These are phyloP conservation scores for Petunia hybrid DNA, from an alignment of 305 asterid species.

Conservation along the genomic window DNA sequence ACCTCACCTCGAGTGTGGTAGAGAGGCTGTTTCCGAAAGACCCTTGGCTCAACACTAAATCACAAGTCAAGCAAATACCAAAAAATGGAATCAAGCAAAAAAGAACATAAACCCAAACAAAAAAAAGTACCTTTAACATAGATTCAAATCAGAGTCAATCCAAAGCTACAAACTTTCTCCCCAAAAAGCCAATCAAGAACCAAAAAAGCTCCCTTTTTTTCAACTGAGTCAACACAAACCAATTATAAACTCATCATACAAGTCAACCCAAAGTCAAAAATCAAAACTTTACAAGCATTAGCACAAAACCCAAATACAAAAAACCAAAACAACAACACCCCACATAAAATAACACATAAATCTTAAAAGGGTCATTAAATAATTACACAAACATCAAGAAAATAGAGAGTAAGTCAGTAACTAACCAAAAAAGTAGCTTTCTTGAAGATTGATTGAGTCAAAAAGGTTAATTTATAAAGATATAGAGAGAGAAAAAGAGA, in stretches of 20 bases:
- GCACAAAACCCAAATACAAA: background rate
- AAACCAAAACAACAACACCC: background rate
- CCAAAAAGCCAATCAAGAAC: constrained; percentile 33
- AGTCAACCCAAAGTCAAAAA: constrained; percentile 38
- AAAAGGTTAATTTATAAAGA: background rate
- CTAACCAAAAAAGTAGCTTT: constrained; percentile 28
- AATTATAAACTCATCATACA: constrained; percentile 30
- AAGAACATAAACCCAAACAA: constrained; percentile 29
- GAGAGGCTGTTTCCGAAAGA: no score
- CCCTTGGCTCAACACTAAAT: background rate
- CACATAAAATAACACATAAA: background rate
- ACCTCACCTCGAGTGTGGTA: background rate
- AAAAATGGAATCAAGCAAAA: constrained; percentile 15
- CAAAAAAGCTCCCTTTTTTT: constrained; percentile 34
- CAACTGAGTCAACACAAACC: constrained; percentile 36
- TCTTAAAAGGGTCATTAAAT: background rate
- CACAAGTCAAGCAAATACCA: background rate
- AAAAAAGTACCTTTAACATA: constrained; percentile 41
- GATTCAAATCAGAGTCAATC: constrained; percentile 70
- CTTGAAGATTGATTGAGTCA: constrained; percentile 13
- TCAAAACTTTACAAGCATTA: constrained; percentile 33
- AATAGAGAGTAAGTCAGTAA: background rate
- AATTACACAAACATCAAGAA: background rate
- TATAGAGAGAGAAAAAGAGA: background rate
- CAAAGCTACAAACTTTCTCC: constrained; percentile 46